Percentiles rank a stretch among this genome's conserved stretches.
These are phyloP conservation scores for Nannochloropsis salina DNA, from an alignment of 108 stramenopile genomes.

Conservation along the genomic window DNA sequence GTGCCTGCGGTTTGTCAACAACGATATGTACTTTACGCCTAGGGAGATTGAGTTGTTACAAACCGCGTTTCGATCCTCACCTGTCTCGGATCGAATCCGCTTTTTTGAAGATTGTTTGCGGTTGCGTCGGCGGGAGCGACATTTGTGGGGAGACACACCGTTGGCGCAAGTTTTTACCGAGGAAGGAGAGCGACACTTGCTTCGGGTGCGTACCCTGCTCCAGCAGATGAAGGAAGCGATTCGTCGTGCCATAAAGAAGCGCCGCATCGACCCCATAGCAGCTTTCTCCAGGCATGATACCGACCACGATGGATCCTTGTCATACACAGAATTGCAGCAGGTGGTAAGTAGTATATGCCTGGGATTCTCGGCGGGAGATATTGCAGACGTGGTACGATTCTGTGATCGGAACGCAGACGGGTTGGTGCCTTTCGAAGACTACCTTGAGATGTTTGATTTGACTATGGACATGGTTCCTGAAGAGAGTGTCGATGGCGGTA, in stretches of 20 bases:
- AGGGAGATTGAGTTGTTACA: not conserved
- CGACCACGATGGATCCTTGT: not conserved
- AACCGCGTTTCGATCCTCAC: not conserved
- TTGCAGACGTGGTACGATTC: not conserved
- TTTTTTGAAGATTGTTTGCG: slow-evolving; percentile 20
- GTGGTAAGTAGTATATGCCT: not conserved
- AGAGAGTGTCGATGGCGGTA: not conserved
- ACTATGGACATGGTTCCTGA: not conserved
- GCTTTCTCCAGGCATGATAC: not conserved
- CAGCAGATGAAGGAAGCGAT: slow-evolving; percentile 20
- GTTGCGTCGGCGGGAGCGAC: not conserved
- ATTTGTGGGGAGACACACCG: slow-evolving; percentile 13
- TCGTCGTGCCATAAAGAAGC: not conserved
- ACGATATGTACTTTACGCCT: not conserved
- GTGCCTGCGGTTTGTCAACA: not conserved
- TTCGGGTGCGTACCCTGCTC: not conserved
- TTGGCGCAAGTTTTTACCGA: not conserved
- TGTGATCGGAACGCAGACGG: slow-evolving; percentile 5
- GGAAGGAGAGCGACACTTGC: slow-evolving; percentile 6
- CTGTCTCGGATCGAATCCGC: not conserved
- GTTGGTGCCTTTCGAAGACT: slow-evolving; percentile 9
- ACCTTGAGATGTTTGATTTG: not conserved
- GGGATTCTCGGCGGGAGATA: slow-evolving; percentile 9
- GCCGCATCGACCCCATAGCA: not conserved
- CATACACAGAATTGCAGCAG: slow-evolving; percentile 15